phyloP scores from a whole-genome alignment of 306 rosid genomes.

The Delonix regia region DNA sequence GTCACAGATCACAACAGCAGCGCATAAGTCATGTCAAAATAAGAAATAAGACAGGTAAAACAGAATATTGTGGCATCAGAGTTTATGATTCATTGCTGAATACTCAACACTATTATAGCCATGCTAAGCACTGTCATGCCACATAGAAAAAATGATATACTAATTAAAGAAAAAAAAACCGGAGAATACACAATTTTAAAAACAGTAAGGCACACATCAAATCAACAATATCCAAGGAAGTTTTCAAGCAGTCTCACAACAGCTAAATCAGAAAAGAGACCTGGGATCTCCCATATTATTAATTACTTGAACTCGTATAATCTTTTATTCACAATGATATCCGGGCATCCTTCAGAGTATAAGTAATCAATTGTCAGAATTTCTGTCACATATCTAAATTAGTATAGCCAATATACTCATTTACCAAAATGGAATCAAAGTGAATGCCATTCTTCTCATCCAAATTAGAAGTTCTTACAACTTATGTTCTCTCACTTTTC shows the following conservation, averaged over 20 bases:
- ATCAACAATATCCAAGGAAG: neutral
- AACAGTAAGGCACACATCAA: conserved; percentile 4
- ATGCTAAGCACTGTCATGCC: neutral
- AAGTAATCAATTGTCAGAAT: neutral
- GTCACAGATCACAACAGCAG: conserved; percentile 53
- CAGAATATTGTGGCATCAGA: conserved; percentile 2
- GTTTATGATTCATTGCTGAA: neutral
- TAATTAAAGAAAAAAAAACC: conserved; percentile 7
- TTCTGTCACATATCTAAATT: neutral
- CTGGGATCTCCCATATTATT: neutral
- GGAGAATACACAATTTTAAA: neutral
- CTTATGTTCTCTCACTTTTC: neutral
- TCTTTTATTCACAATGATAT: neutral
- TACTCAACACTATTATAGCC: conserved; percentile 8
- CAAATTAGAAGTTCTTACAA: neutral
- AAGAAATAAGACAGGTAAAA: conserved; percentile 6
- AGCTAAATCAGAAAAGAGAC: conserved; percentile 3
- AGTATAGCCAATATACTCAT: neutral
- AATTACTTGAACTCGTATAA: neutral
- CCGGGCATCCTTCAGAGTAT: neutral
- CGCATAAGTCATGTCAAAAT: conserved; percentile 45
- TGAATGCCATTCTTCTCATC: neutral
- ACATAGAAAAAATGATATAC: neutral
- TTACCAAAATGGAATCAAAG: conserved; percentile 2
- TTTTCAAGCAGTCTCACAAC: conserved; percentile 11